These are phyloP conservation scores for Hawksworthiomyces lignivorus DNA, from an alignment of 2,329 filamentous ascomycete genomes.

Conservation along the genomic window DNA sequence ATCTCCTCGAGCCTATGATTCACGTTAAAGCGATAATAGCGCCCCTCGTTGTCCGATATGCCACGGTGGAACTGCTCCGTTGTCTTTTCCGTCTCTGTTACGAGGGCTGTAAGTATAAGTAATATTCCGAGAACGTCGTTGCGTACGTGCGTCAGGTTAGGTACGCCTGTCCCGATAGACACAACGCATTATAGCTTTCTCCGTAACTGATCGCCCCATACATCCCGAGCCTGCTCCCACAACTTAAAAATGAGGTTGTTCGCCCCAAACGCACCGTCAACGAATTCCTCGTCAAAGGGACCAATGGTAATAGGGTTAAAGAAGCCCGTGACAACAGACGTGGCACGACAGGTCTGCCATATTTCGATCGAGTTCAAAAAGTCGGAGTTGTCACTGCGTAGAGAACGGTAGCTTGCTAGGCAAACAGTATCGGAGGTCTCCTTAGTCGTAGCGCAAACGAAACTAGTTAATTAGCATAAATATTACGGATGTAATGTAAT, in stretches of 20 bases:
- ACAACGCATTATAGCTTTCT: slow-evolving; percentile 30
- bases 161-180: slow-evolving; percentile 31
- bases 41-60: slow-evolving; percentile 22
- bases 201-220: slow-evolving; percentile 26
- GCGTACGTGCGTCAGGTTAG: slow-evolving; percentile 20
- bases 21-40: slow-evolving; percentile 39
- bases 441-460: slow-evolving; percentile 19
- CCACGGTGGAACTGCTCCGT: slow-evolving; percentile 28
- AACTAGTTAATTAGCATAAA: slow-evolving; percentile 12
- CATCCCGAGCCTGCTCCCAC: slow-evolving; percentile 29
- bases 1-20: slow-evolving; percentile 30
- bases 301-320: slow-evolving; percentile 17
- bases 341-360: slow-evolving; percentile 17
- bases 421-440: slow-evolving; percentile 11
- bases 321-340: slow-evolving; percentile 15
- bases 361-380: slow-evolving; percentile 14
- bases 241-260: slow-evolving; percentile 38
- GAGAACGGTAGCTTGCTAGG: slow-evolving; percentile 12
- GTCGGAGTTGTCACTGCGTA: slow-evolving; percentile 8
- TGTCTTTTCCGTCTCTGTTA: slow-evolving; percentile 31
- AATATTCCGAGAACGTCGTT: slow-evolving; percentile 21
- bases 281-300: slow-evolving; percentile 14
- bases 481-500: no score
- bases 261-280: slow-evolving; percentile 30
- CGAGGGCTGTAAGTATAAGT: slow-evolving; percentile 22